Evolutionary conservation across 2,329 filamentous ascomycete genomes (phyloP), one percentile per base, ranked within the genome.

Genomic region (Phaeosphaeriaceae sp.): DNA sequence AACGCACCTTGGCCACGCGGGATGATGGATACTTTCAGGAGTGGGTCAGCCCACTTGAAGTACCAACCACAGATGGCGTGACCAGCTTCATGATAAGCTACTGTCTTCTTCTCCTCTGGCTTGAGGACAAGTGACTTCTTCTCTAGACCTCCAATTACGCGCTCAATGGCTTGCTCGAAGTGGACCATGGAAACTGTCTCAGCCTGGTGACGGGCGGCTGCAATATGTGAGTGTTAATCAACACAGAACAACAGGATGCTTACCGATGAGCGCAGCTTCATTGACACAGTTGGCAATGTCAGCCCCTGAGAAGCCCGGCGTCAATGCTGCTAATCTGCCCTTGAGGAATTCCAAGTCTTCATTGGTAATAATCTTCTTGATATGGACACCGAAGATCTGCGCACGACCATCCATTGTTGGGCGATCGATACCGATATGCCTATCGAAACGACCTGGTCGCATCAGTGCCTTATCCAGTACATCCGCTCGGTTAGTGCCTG

Each of bases 31-130:
- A 99, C 95, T 82, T 99, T 99, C 58, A 99, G 89, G 3, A 99
- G 87, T 19, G 95, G 95, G 73, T 99, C 95, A n/a, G 95, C 95
- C 77, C 91, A 93, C 79, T 92, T 88, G 82, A 99, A 91, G 84
- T 90, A 99, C 95, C 95, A 99, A 57, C 95, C 95, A 77, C 95
- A 99, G 76, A 99, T 96, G 64, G 95, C 95, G 78, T 99, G 95
- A 57, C 95, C 95, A 33, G 95, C 95, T 82, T 99, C 95, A 80
- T 99, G 95, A 79, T 99, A 99, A 5, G 95, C 95, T 45, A 98
- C 95, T 15, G 92, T 96, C 76, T 87, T 91, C 86, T 98, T 98
- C 83, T 99, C 95, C 70, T 93, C 88, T 1, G 95, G 94, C 66
- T 90, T 92, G 54, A 99, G 88, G 36, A 99, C 94, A 44, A 98